Base-by-base conservation (phyloP, 2,329 filamentous ascomycete genomes). In the Neonectria faginata region DNA sequence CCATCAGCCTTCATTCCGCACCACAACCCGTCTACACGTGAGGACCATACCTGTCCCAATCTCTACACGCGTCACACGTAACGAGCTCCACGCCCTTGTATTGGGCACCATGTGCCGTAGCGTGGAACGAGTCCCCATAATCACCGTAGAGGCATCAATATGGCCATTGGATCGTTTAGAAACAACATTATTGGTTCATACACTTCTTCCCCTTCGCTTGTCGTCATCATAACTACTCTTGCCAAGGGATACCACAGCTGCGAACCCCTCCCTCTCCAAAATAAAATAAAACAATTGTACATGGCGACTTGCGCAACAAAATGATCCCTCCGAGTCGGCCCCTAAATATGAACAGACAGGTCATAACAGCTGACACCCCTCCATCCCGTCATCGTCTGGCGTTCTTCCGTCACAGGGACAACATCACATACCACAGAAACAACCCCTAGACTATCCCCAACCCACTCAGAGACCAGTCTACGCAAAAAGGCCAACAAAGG, bases 391-490 rank as follows among this genome's bases (percentile, higher is more conserved):
- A 18, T 59, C 36, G 25, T 33, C 25, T 44, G 56, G 33, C 36
- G 47, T 47, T 59, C 41, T 16, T 42, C 33, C 7, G 42, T 51
- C 50, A 55, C 60, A 57, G 33, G 65, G 60, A 62, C 63, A 60
- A 48, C 36, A 16, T 39, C 36, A 60, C 58, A 62, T 54, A 48
- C 62, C 48, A 33, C 18, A 50, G 25, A 25, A 48, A 50, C 45
- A n/a, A n/a, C 25, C 67, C 63, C 62, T 61, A 59, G 66, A 69
- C 61, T 18, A 36, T 65, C 66, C 69, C 47, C n/a, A 42, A 5
- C 62, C 53, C 55, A 47, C 64, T 70, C 67, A 70, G 57, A 61
- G 62, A 64, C 66, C 67, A 66, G 60, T 69, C 71, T 73, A 73
- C 71, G 71, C 58, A 52, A 64, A 58, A 64, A 56, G 29, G 55